Evolutionary conservation across 176 grass and related monocot genomes (phyloP), one percentile per base, ranked within the genome.

Genomic region (Alopecurus myosuroides): DNA sequence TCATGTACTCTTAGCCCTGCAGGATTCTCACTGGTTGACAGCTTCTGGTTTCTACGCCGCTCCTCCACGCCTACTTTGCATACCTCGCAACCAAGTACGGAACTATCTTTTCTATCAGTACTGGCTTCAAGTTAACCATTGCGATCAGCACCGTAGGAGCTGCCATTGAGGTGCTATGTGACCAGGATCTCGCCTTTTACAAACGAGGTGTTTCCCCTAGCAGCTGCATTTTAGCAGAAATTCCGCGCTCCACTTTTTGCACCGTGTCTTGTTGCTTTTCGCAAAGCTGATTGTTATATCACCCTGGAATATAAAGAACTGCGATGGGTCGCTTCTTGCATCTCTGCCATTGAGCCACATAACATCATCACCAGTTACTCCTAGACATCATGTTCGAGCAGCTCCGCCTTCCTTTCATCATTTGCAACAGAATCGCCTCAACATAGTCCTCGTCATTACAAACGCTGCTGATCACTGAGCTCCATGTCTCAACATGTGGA

Each of bases 401-500:
- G 30, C 11, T 13, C 17, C 25, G 20, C 30, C 13, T 61, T 88
- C 55, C 85, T 62, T 58, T 86, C 69, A 86, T 76, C 75, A 69
- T 74, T 73, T 64, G 86, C 78, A 82, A 74, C 37, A 89, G 44
- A 62, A 86, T 34, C 18, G 10, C 14, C 60, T 86, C 87, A 5
- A 37, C 80, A 55, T 73, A 48, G 22, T 70, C 79, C 7, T 89
- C 90, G 1, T 88, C 53, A 5, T 58, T 73, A 51, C 92, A 98
- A 60, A 88, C 45, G 58, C 86, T 79, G 4, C 81, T 74, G 25
- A 92, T 60, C 3, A 94, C 44, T 83, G 91, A 91, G 46, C 78
- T 87, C 90, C 95, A 94, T 65, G 85, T 97, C 60, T 94, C 92
- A 61, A 68, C 78, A 77, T 97, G 95, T 0, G 90, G 86, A 49